A percentile compares a stretch with the other conserved stretches of the same genome.
Conservation (phyloP, 306 rosid genomes). For the Vicia faba region DNA sequence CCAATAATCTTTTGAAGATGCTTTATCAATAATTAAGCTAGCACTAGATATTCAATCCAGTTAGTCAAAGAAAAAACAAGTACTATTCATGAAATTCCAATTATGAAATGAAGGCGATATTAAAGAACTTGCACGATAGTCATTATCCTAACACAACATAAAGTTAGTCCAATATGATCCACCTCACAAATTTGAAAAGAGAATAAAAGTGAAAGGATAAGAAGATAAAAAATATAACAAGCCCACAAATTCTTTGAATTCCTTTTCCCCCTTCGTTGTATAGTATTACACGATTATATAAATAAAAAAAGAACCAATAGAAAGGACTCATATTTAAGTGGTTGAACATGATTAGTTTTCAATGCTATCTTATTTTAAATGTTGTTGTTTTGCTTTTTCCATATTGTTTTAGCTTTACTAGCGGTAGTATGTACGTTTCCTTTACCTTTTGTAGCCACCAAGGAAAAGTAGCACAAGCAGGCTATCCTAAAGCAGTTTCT, state of each 20-base stretch:
- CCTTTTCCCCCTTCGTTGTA: conserved; percentile 7
- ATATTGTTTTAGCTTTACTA: neutral
- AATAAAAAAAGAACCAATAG: neutral
- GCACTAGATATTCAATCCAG: neutral
- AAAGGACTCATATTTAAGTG: neutral
- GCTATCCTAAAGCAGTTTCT: conserved; percentile 1
- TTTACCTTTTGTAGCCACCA: conserved; percentile 15
- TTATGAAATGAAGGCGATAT: neutral
- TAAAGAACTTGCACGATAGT: neutral
- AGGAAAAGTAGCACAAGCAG: neutral
- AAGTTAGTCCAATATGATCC: neutral
- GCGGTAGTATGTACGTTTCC: neutral
- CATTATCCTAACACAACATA: neutral
- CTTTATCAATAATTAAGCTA: neutral
- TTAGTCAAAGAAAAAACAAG: neutral
- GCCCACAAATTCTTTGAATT: neutral
- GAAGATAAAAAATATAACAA: neutral
- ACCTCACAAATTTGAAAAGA: conserved; percentile 15
- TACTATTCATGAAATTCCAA: neutral
- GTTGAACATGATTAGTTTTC: neutral
- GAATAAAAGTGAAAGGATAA: neutral
- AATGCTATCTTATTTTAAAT: neutral
- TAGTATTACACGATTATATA: neutral
- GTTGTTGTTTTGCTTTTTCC: neutral
- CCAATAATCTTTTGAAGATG: neutral